A percentile compares a stretch with the other conserved stretches of the same genome.
Evolutionary conservation across 768 basidiomycete species (phyloP).

Genomic region (Thelephora ganbajun): DNA sequence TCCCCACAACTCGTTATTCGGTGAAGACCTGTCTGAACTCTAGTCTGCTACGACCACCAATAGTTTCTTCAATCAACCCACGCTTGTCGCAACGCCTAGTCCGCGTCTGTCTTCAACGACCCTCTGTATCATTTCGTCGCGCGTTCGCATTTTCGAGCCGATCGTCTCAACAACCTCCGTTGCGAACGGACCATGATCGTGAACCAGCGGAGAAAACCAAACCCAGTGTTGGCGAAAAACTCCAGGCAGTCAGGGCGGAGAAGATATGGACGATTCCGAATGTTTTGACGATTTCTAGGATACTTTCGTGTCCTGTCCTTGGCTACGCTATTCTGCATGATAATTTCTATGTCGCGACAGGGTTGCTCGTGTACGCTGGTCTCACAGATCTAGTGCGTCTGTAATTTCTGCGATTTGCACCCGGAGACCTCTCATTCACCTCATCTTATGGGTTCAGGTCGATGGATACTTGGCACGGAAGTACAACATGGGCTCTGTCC

Average conservation of each 20-base stretch:
- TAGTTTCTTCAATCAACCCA: too few relatives aligned
- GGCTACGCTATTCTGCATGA: conserved; percentile 80
- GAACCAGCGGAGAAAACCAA: too few relatives aligned
- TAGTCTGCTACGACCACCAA: too few relatives aligned
- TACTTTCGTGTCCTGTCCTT: conserved; percentile 80
- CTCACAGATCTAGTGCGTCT: conserved; percentile 73
- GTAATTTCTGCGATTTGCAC: conserved; percentile 5
- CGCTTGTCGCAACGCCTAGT: too few relatives aligned
- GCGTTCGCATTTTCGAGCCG: too few relatives aligned
- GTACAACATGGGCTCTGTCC: conserved; percentile 79
- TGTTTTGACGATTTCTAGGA: conserved; percentile 74
- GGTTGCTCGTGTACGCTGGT: conserved; percentile 82
- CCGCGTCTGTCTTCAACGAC: too few relatives aligned
- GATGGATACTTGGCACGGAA: conserved; percentile 86
- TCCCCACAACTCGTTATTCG: too few relatives aligned
- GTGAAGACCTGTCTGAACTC: too few relatives aligned
- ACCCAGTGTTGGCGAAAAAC: too few relatives aligned
- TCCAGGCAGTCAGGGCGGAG: conserved; percentile 23
- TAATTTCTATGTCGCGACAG: conserved; percentile 69
- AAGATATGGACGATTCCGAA: conserved; percentile 96
- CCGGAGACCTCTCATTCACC: conserved; percentile 1
- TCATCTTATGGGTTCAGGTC: conserved; percentile 30
- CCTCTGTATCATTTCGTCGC: too few relatives aligned
- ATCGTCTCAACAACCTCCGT: too few relatives aligned
- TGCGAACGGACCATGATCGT: too few relatives aligned